Evolutionary conservation across 345 rosid genomes (phyloP).

Genomic region (Hibiscus trionum): DNA sequence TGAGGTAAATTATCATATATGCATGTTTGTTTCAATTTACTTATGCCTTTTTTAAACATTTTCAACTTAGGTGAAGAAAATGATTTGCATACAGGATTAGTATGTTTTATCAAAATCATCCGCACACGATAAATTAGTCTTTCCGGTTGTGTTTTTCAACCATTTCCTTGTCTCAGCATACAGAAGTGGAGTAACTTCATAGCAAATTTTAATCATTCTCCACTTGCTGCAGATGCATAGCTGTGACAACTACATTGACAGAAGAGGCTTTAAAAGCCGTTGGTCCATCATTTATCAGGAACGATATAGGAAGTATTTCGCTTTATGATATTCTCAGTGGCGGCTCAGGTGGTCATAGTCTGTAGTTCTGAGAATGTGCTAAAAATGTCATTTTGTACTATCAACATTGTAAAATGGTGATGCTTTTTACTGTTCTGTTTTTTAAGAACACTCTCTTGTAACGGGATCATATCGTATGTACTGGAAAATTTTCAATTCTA

Average conservation of each 20-base stretch:
- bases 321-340: constrained; percentile 83
- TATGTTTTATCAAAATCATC: not conserved
- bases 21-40: constrained; percentile 5
- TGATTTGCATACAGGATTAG: not conserved
- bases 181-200: not conserved
- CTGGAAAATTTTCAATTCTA: constrained; percentile 6
- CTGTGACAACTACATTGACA: constrained; percentile 74
- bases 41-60: not conserved
- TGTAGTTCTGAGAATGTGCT: constrained; percentile 50
- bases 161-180: not conserved
- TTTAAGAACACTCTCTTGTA: constrained; percentile 22
- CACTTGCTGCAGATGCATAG: constrained; percentile 67
- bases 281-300: constrained; percentile 66
- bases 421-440: constrained; percentile 8
- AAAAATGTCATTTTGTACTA: constrained; percentile 31
- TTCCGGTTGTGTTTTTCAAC: constrained; percentile 2
- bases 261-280: constrained; percentile 60
- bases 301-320: constrained; percentile 63
- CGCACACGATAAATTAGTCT: not conserved
- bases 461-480: constrained; percentile 15
- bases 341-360: constrained; percentile 64
- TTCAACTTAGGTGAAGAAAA: not conserved
- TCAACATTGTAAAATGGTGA: constrained; percentile 29
- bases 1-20: constrained; percentile 51
- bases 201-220: constrained; percentile 12